Base-by-base conservation (phyloP, 768 basidiomycete species). In the Lactarius trivialis region DNA sequence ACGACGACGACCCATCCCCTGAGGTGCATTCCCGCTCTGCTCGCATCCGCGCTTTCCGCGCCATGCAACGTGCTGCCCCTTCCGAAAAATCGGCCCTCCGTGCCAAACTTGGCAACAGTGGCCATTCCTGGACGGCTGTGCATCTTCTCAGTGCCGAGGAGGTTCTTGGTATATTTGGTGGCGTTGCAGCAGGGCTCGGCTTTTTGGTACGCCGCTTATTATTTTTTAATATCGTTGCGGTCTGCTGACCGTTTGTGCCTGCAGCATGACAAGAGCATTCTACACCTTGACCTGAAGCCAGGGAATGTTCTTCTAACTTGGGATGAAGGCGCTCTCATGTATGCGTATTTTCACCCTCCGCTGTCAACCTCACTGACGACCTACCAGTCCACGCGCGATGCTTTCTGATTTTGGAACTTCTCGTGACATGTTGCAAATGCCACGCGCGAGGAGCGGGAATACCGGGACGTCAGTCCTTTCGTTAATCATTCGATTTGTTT, bases 371-470 rank as follows among this genome's bases (percentile, higher is more conserved):
- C 24, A 32, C 52, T 55, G 33, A 61, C 12, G 8, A 0, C 51
- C 7, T 11, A n/a, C 48, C 7, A 95, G 93, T 61, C 95, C 95
- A 3, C 83, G 91, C 69, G 94, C 93, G 0, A 93, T 98, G 91
- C 78, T 98, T 19, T 93, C 92, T 2, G 95, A 98, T 69, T 98
- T 98, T 73, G 95, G 95, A 19, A 96, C 94, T 0, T 93, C 91
- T 28, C 85, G 91, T 54, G 93, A 96, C 69, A 92, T 92, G 89
- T 77, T 95, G 19, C 81, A 85, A 54, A 81, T 84, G 7, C 78
- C 83, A 19, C 76, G 83, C 14, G 74, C 79, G 17, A 82, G 95
- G 26, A 89, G 91, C 3, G 95, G 95, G n/a, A 93, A 94, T 69
- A 97, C 95, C 11, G 95, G 95, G 70, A 98, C 95, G 83, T 91